Evolutionary conservation across 345 rosid genomes (phyloP), one percentile per base, ranked within the genome.

Genomic region (Murraya koenigii): DNA sequence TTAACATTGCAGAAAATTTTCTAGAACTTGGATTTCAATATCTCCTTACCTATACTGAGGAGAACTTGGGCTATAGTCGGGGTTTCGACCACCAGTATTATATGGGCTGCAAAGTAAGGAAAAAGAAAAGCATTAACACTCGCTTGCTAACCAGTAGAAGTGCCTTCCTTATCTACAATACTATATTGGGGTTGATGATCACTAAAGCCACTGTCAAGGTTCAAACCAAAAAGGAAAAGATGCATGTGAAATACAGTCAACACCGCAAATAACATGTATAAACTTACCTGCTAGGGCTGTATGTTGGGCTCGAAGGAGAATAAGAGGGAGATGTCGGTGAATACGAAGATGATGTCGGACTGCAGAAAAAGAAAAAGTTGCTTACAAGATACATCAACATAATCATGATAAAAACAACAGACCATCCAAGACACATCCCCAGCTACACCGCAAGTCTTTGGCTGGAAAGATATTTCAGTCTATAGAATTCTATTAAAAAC

Each of bases 261-360:
- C 66, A 32, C 9, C 22, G 6, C 20, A 41, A 69, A 74, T 6
- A 39, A 74, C 49, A 44, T 44, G 17, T 11, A 44, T 3, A 36
- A 10, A 8, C 49, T 80, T 83, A 96, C 97, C 97, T 94, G 97
- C 94, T 90, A 36, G 99, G 99, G 82, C 95, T 92, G 85, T 90
- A 92, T 55, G 97, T 80, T 44, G 99, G 97, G 81, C 93, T 92
- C 32, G 99, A 90, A 77, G 97, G 95, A 3, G 98, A 96, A 80
- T 94, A 94, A 6, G 97, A 86, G 33, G 97, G 98, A 77, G 99
- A 93, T 17, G 99, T 91, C 4, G 98, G 99, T 9, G 99, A 95
- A 84, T 92, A 91, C 1, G 98, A 92, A 10, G 97, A 93, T 0
- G 97, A 94, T 14, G 99, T 90, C 0, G 98, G 99, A 80, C 98